Percentiles rank a stretch among this genome's conserved stretches.
Conservation (phyloP, 441 rosid species). For the Syzygium malaccense region DNA sequence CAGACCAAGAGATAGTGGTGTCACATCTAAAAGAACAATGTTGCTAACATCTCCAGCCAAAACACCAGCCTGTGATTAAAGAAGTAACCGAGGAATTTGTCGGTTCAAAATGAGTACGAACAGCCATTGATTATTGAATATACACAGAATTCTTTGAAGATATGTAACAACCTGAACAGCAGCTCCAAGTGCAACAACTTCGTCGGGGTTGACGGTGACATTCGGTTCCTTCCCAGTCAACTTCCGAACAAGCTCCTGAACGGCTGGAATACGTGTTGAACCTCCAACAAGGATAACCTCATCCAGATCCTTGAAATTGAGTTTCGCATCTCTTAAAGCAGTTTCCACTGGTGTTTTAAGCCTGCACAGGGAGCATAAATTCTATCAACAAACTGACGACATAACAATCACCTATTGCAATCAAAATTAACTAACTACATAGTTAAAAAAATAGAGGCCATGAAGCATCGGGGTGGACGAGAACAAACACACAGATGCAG, state of each 20-base stretch:
- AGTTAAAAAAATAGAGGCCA: background rate
- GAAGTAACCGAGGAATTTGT: background rate
- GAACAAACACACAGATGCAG: background rate
- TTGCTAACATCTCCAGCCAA: conserved; percentile 90
- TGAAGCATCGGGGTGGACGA: background rate
- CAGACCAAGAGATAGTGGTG: conserved; percentile 83
- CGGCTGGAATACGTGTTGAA: conserved; percentile 94
- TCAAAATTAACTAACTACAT: background rate
- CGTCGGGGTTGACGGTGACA: conserved; percentile 90
- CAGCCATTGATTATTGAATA: background rate
- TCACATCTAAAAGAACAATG: conserved; percentile 83
- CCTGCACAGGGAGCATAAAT: conserved; percentile 21
- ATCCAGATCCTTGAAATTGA: conserved; percentile 66
- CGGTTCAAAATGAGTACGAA: background rate
- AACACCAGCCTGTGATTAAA: conserved; percentile 71
- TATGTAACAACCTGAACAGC: conserved; percentile 74
- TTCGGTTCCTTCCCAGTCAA: conserved; percentile 86
- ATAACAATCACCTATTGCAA: background rate
- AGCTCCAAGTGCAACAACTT: conserved; percentile 94
- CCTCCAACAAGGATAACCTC: conserved; percentile 98
- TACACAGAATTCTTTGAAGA: background rate
- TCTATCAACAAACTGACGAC: background rate
- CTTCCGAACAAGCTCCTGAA: conserved; percentile 81
- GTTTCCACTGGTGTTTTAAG: conserved; percentile 80
- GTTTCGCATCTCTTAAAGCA: conserved; percentile 76